Conservation (phyloP, 768 basidiomycete genomes). For the Podaxis sp. region DNA sequence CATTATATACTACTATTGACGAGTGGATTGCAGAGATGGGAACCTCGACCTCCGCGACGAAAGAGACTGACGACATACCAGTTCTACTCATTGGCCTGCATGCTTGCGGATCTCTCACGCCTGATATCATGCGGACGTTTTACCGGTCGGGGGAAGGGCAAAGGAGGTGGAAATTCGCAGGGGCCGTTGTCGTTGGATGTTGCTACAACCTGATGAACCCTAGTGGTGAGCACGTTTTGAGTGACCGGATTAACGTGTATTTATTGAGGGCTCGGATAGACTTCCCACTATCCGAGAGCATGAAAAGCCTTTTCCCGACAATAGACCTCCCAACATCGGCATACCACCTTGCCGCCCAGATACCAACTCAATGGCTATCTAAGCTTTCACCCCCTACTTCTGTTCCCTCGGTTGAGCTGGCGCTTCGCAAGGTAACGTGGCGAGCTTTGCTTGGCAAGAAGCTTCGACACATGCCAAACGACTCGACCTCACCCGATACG, state of each 20-base stretch:
- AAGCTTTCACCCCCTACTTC: slow-evolving; percentile 23
- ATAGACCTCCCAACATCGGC: slow-evolving; percentile 47
- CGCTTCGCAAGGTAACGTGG: slow-evolving; percentile 70
- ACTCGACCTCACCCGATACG: not conserved
- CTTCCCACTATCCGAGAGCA: slow-evolving; percentile 50
- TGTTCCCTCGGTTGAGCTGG: slow-evolving; percentile 40
- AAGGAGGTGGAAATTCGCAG: slow-evolving; percentile 48
- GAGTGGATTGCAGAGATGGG: slow-evolving; percentile 46
- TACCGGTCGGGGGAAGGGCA: slow-evolving; percentile 24
- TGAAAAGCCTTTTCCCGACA: slow-evolving; percentile 32
- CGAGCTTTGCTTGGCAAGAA: slow-evolving; percentile 51
- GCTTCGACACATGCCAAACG: not conserved
- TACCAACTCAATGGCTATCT: slow-evolving; percentile 61
- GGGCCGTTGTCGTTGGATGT: slow-evolving; percentile 67
- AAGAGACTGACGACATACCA: slow-evolving; percentile 29
- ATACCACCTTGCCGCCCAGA: slow-evolving; percentile 71
- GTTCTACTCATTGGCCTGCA: slow-evolving; percentile 70
- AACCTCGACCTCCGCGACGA: not conserved
- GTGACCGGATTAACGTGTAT: not conserved
- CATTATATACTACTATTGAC: slow-evolving; percentile 45
- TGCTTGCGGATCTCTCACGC: slow-evolving; percentile 74
- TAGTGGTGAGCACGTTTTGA: slow-evolving; percentile 38
- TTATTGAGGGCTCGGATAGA: slow-evolving; percentile 33
- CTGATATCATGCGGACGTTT: slow-evolving; percentile 61
- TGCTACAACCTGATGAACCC: slow-evolving; percentile 73